Evolutionary conservation across 768 basidiomycete genomes (phyloP).

Genomic region (Megacollybia marginata): DNA sequence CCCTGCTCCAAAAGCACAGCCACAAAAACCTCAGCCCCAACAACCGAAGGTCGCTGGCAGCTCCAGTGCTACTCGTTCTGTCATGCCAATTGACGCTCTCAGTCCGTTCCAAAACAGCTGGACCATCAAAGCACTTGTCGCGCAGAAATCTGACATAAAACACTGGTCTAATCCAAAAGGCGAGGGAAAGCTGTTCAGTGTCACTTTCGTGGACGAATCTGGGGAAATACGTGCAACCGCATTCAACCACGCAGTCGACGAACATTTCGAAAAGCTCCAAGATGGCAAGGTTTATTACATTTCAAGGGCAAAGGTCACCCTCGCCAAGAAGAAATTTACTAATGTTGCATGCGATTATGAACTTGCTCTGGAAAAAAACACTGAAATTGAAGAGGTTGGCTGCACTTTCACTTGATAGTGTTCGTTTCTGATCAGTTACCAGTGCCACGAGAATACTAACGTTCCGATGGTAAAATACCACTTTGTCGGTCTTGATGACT

Average conservation of each 20-base stretch:
- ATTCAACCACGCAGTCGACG: constrained; percentile 82
- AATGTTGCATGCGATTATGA: constrained; percentile 91
- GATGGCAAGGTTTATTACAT: constrained; percentile 92
- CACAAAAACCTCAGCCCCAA: constrained; percentile 10
- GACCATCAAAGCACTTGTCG: constrained; percentile 95
- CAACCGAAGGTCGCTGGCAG: background rate
- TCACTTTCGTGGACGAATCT: constrained; percentile 91
- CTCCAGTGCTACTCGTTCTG: background rate
- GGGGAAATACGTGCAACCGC: constrained; percentile 88
- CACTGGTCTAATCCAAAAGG: constrained; percentile 86
- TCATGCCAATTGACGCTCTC: constrained; percentile 82
- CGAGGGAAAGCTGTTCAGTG: constrained; percentile 92
- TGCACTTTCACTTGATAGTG: background rate
- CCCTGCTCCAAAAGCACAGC: constrained; percentile 9
- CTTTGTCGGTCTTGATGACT: constrained; percentile 58
- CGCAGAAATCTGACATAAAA: constrained; percentile 81
- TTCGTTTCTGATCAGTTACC: constrained; percentile 4
- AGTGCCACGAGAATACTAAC: constrained; percentile 76
- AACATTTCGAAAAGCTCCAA: constrained; percentile 75
- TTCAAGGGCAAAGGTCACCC: constrained; percentile 84
- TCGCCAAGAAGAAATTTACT: constrained; percentile 96
- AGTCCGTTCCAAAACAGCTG: constrained; percentile 98
- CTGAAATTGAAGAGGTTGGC: constrained; percentile 78
- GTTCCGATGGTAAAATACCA: constrained; percentile 81
- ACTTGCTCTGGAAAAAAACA: constrained; percentile 74